Base-by-base conservation (phyloP, 2,329 filamentous ascomycete species). In the Alternaria viburni region DNA sequence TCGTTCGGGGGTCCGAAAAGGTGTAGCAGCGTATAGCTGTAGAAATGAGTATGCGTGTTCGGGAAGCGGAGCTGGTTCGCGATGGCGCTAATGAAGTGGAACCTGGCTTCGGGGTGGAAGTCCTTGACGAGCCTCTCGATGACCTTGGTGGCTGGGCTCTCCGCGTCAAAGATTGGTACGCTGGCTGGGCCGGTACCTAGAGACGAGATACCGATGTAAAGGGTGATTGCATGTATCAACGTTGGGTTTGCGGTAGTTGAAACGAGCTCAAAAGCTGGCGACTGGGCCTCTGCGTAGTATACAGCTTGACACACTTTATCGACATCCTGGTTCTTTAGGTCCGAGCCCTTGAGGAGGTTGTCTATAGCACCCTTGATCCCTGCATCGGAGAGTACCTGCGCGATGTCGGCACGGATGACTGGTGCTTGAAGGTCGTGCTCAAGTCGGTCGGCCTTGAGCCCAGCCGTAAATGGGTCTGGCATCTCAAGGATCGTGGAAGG, bases 41-140 rank as follows among this genome's bases (percentile, higher is more conserved):
- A 99, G 82, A 96, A 99, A 75, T 94, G 91, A 12, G 96, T 99
- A 75, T 96, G 90, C 52, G 90, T 89, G 76, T 93, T 97, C 11
- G 94, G 93, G 78, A 91, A 97, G 64, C 96, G 91, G 52, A 99
- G 87, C 81, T 98, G 94, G 79, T 98, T 97, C 61, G 93, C 87
- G 76, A 99, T 93, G 69, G 92, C 92, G 70, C 87, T 89, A 61
- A 98, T 81, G 62, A 99, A 84, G 77, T 93, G 92, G 82, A 97
- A 97, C 57, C 94, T 90, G 21, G 90, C 89, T 79, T 96, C 93
- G 1, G 92, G 87, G 43, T 87, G 85, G 43, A 96, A 84, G 65
- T 91, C 91, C 71, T 91, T 90, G 10, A 92, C 87, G 28, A 99
- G 85, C 70, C 91, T 89, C 62, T 91, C 91, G 62, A 99, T 82